These are phyloP conservation scores for Petunia axillaris DNA, from an alignment of 257 asterid genomes.

Conservation along the genomic window DNA sequence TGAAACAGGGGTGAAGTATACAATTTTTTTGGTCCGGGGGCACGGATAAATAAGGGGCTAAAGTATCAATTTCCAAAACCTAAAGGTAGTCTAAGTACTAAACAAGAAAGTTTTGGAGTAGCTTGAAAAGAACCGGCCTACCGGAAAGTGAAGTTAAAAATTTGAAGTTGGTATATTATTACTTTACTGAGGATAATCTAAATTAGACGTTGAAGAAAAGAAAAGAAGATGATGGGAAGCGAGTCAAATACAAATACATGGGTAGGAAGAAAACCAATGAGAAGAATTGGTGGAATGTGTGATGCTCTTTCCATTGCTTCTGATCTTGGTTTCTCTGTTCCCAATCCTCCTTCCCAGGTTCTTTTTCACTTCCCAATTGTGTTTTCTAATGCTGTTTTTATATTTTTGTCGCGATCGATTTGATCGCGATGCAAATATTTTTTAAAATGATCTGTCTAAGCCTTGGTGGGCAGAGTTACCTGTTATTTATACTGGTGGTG, in stretches of 20 bases:
- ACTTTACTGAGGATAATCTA: too few species aligned
- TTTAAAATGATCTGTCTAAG: too few species aligned
- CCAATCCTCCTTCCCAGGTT: conserved; percentile 81
- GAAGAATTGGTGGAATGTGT: conserved; percentile 92
- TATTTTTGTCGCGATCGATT: background rate
- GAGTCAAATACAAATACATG: conserved; percentile 60
- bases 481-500: too few species aligned
- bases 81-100: background rate
- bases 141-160: background rate
- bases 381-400: background rate
- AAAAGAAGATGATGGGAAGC: conserved; percentile 46
- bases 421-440: background rate
- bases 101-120: background rate
- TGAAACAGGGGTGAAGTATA: too few species aligned
- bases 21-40: too few species aligned
- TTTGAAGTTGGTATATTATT: background rate
- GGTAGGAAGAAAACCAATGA: conserved; percentile 88
- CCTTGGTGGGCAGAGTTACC: too few species aligned
- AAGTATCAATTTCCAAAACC: background rate
- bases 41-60: background rate
- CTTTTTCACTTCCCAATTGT: background rate
- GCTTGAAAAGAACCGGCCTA: background rate
- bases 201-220: conserved; percentile 3
- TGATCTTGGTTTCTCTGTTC: conserved; percentile 79
- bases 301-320: conserved; percentile 94